Conservation (phyloP, 1,284 basidiomycete genomes). For the Fomitopsis schrenkii region DNA sequence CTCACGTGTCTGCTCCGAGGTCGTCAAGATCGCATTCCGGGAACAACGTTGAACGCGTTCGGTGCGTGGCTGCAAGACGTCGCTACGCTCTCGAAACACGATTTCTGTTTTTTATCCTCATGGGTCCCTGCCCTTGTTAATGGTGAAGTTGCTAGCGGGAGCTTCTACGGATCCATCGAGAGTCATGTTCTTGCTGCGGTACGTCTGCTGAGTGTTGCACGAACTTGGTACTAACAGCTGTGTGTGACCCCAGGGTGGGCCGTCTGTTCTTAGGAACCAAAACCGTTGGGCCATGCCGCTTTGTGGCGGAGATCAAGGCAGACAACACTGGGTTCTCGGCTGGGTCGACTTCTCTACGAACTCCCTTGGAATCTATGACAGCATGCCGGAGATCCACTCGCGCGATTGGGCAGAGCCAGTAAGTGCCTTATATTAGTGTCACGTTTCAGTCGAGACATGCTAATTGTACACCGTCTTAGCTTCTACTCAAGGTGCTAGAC, state of each 20-base stretch:
- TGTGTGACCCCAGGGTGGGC: too few relatives aligned
- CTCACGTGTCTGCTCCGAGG: not conserved
- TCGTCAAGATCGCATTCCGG: not conserved
- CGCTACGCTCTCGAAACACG: not conserved
- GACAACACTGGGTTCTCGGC: not conserved
- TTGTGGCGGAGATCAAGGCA: too few relatives aligned
- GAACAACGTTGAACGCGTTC: not conserved
- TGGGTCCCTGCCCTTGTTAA: not conserved
- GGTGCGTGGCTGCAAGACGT: not conserved
- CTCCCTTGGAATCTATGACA: not conserved
- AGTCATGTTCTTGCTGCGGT: not conserved
- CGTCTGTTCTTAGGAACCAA: too few relatives aligned
- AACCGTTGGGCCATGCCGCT: too few relatives aligned
- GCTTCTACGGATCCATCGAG: not conserved
- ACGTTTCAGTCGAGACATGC: too few relatives aligned
- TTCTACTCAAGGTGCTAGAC: too few relatives aligned
- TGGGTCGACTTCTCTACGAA: not conserved
- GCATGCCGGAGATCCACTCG: not conserved
- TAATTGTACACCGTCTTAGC: too few relatives aligned
- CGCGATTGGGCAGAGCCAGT: not conserved
- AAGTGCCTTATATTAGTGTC: not conserved
- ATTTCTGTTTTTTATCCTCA: not conserved
- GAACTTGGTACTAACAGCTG: too few relatives aligned
- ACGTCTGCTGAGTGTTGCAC: too few relatives aligned
- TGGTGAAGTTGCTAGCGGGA: not conserved